These are phyloP conservation scores for Lactarius psammicola DNA, from an alignment of 768 basidiomycete genomes.

Conservation along the genomic window DNA sequence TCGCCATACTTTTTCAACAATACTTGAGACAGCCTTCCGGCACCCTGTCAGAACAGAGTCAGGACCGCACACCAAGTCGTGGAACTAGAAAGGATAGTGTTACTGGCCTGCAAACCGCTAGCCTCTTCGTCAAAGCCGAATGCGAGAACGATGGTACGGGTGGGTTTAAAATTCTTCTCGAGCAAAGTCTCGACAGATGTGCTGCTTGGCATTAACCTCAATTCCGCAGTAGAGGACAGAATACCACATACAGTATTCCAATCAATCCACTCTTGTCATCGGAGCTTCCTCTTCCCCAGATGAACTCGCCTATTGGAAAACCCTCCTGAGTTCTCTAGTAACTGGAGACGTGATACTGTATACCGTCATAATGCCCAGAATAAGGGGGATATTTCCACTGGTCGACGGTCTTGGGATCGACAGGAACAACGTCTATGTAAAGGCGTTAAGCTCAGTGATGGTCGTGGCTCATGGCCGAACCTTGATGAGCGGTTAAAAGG, in stretches of 20 bases:
- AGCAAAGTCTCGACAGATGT: slow-evolving; percentile 48
- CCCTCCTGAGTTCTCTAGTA: neutral
- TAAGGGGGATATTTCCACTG: slow-evolving; percentile 63
- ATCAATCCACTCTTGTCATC: slow-evolving; percentile 39
- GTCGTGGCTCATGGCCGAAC: slow-evolving; percentile 29
- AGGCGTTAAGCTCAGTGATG: neutral
- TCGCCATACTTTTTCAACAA: slow-evolving; percentile 48
- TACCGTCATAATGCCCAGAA: slow-evolving; percentile 43
- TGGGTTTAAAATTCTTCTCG: slow-evolving; percentile 46
- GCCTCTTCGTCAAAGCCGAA: slow-evolving; percentile 55
- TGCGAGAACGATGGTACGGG: slow-evolving; percentile 41
- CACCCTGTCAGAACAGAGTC: slow-evolving; percentile 38
- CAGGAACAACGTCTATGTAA: slow-evolving; percentile 67
- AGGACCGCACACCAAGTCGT: neutral
- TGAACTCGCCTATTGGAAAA: slow-evolving; percentile 28
- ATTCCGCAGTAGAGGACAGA: neutral
- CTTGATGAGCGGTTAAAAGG: slow-evolving; percentile 55
- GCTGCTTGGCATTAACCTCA: slow-evolving; percentile 27
- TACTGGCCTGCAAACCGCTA: slow-evolving; percentile 33
- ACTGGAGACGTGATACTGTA: neutral
- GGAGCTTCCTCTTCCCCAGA: slow-evolving; percentile 38
- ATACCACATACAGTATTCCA: slow-evolving; percentile 32
- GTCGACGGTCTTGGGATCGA: slow-evolving; percentile 51
- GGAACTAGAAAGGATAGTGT: neutral
- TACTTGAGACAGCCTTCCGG: slow-evolving; percentile 39